Evolutionary conservation across 1,139 yeast species (phyloP).

Genomic region (Zygoascus hellenicus): DNA sequence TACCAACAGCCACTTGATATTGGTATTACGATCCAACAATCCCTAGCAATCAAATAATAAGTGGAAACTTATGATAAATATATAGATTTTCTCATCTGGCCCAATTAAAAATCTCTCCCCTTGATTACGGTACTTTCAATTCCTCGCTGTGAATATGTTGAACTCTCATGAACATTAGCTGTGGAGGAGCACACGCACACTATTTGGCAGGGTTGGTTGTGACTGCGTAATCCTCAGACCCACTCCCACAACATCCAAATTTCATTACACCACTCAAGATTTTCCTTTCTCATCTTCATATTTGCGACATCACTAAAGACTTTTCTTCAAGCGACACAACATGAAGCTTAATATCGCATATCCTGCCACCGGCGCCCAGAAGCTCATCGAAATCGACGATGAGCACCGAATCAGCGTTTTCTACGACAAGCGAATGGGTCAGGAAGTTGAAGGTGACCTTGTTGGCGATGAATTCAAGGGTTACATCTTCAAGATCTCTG

Average conservation of each 20-base stretch:
- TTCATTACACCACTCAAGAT: slow-evolving; percentile 4
- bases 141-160: too few species aligned
- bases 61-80: too few species aligned
- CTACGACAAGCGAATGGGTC: slow-evolving; percentile 99
- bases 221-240: slow-evolving; percentile 5
- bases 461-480: slow-evolving; percentile 99
- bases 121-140: too few species aligned
- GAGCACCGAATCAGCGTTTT: slow-evolving; percentile 98
- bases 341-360: slow-evolving; percentile 92
- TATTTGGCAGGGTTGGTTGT: background rate
- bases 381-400: slow-evolving; percentile 95
- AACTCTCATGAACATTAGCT: too few species aligned
- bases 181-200: too few species aligned
- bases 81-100: too few species aligned
- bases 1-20: too few species aligned
- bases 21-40: too few species aligned
- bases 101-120: too few species aligned
- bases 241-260: slow-evolving; percentile 5
- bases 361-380: slow-evolving; percentile 99
- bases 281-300: slow-evolving; percentile 9
- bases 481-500: slow-evolving; percentile 96
- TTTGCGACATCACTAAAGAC: slow-evolving; percentile 5
- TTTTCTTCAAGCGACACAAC: slow-evolving; percentile 4
- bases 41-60: too few species aligned
- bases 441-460: slow-evolving; percentile 98